phyloP scores from a whole-genome alignment of 305 asterid species.

The Solanum hybrid region DNA sequence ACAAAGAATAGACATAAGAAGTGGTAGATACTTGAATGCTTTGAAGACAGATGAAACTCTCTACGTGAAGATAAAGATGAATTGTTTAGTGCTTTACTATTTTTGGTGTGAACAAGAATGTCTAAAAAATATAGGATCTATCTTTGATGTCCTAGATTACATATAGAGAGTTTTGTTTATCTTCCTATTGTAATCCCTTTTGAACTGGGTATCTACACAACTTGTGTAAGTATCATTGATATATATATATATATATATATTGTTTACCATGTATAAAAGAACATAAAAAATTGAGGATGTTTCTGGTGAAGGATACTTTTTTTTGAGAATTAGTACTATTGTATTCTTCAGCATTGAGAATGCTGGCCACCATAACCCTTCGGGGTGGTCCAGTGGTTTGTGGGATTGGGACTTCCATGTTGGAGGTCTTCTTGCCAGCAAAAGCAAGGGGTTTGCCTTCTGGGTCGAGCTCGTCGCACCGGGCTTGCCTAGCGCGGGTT shows the following conservation, averaged over 20 bases:
- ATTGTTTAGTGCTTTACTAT: background rate
- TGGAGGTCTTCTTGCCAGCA: too few relatives aligned
- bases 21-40: background rate
- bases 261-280: background rate
- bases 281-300: background rate
- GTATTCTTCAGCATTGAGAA: background rate
- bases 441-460: too few relatives aligned
- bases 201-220: background rate
- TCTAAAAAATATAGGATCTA: background rate
- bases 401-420: too few relatives aligned
- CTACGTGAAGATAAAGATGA: background rate
- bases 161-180: background rate
- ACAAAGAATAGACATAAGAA: background rate
- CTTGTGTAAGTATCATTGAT: background rate
- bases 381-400: too few relatives aligned
- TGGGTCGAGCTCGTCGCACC: too few relatives aligned
- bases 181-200: background rate
- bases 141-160: background rate
- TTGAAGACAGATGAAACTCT: background rate
- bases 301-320: background rate
- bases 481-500: too few relatives aligned
- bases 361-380: background rate
- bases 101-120: background rate
- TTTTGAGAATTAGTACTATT: background rate
- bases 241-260: too few relatives aligned